These are phyloP conservation scores for Coemansia sp. DNA, from an alignment of 192 early-diverging fungal genomes.

Conservation along the genomic window DNA sequence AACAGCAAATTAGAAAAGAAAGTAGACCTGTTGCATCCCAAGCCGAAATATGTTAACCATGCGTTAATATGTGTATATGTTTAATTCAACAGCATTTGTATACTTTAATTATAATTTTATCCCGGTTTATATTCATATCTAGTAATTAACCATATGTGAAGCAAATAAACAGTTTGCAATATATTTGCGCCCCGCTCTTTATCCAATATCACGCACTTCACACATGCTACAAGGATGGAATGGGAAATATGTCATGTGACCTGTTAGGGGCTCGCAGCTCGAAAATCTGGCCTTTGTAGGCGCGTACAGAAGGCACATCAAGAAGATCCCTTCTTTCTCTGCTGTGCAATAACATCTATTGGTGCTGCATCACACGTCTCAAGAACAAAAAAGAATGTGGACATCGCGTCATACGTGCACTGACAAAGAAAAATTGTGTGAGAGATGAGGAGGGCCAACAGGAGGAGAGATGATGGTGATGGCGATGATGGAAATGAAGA, in stretches of 20 bases:
- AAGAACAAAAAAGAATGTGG: neutral
- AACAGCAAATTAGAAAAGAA: too few relatives aligned
- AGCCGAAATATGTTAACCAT: too few relatives aligned
- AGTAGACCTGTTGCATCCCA: too few relatives aligned
- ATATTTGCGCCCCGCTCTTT: too few relatives aligned
- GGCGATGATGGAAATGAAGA: neutral
- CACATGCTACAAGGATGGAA: neutral
- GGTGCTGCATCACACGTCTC: neutral
- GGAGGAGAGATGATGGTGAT: neutral
- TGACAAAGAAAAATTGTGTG: neutral
- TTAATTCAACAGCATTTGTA: too few relatives aligned
- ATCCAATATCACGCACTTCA: neutral
- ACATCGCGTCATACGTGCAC: neutral
- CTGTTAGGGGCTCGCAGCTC: neutral
- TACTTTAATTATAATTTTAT: too few relatives aligned
- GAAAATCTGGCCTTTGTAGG: neutral
- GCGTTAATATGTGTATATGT: too few relatives aligned
- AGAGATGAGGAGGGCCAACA: neutral
- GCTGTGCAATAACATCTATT: neutral
- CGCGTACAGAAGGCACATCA: neutral
- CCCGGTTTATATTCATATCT: too few relatives aligned
- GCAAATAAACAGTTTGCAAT: too few relatives aligned
- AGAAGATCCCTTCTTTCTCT: conserved; percentile 1
- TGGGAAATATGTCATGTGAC: neutral
- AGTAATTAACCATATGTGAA: too few relatives aligned